Evolutionary conservation across 768 basidiomycete genomes (phyloP), one percentile per base, ranked within the genome.

Genomic region (Lentinula detonsa): DNA sequence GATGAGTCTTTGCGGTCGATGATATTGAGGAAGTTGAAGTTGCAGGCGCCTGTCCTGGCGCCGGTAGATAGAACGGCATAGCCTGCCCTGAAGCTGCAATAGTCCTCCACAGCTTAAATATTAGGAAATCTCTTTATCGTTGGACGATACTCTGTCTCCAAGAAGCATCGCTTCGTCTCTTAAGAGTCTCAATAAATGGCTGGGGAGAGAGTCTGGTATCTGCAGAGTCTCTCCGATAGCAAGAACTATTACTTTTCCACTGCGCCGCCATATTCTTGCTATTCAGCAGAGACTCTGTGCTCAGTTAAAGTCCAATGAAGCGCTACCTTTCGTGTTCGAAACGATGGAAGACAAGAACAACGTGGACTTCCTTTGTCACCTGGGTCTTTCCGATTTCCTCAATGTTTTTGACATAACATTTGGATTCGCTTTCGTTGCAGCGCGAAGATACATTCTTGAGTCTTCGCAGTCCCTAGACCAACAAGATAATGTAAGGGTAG

Each of bases 321-420:
- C 76, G 0, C 49, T 73, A 4, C 77, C 79, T 0, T 79, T 76
- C 60, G 69, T 81, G 5, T 46, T 67, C 21, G 73, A 73, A 59
- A 77, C 79, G 0, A 66, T 81, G 63, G 65, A 77, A 51, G 78
- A 78, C 63, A 64, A 63, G 0, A 69, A 76, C 59, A 79, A 78
- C 60, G 64, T 78, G 9, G 78, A 79, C 23, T 61, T 77, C 74
- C 63, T 67, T 78, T 11, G 63, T 66, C 42, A 71, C 71, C 18
- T 68, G 66, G n/a, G 61, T 68, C 3, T 60, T 66, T 10, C 67
- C 67, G 16, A 28, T 28, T 28, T 28, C 28, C 28, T 28, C 28
- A 28, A 28, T 28, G 0, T 28, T 3, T 28, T 28, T 28, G 28
- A 28, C 2, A 28, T 28, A 23, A 23, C 23, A 23, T 23, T 23